A percentile compares a stretch with the other conserved stretches of the same genome.
Conservation (phyloP, 2,329 filamentous ascomycete species). For the Alternaria ethzedia region DNA sequence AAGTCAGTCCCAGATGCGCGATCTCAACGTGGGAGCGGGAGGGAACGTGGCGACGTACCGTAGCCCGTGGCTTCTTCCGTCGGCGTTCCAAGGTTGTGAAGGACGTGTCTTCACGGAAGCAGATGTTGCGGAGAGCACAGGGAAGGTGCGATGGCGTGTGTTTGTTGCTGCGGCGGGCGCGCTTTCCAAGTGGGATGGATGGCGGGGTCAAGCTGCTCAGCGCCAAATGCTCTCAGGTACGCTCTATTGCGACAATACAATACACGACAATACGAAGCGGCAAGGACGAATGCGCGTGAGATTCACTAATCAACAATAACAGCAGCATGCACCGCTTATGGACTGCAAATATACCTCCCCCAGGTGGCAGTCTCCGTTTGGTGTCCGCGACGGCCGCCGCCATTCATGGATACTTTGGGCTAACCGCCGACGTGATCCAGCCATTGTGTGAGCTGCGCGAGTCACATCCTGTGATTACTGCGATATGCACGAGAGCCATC, state of each 20-base stretch:
- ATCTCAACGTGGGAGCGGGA: not conserved
- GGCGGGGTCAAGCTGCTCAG: slow-evolving; percentile 11
- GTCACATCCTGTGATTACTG: slow-evolving; percentile 36
- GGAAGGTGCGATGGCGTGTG: slow-evolving; percentile 11
- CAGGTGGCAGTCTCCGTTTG: slow-evolving; percentile 14
- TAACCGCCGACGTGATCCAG: slow-evolving; percentile 31
- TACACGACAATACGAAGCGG: not conserved
- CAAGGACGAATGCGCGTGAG: not conserved
- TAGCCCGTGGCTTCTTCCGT: not conserved
- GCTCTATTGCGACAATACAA: not conserved
- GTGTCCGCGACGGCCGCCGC: slow-evolving; percentile 16
- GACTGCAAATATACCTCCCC: slow-evolving; percentile 16
- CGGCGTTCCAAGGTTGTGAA: not conserved
- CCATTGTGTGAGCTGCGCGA: slow-evolving; percentile 34
- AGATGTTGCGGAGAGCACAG: not conserved
- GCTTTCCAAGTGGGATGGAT: slow-evolving; percentile 10
- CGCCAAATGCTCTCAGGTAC: slow-evolving; percentile 6
- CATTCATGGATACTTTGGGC: slow-evolving; percentile 10
- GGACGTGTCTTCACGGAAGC: not conserved
- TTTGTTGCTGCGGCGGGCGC: slow-evolving; percentile 11
- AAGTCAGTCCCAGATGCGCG: slow-evolving; percentile 7
- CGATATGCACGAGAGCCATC: slow-evolving; percentile 21
- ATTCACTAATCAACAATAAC: not conserved
- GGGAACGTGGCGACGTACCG: not conserved
- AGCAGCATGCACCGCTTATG: slow-evolving; percentile 1